These are phyloP conservation scores for Daedaleopsis sinensis DNA, from an alignment of 768 basidiomycete genomes.

Conservation along the genomic window DNA sequence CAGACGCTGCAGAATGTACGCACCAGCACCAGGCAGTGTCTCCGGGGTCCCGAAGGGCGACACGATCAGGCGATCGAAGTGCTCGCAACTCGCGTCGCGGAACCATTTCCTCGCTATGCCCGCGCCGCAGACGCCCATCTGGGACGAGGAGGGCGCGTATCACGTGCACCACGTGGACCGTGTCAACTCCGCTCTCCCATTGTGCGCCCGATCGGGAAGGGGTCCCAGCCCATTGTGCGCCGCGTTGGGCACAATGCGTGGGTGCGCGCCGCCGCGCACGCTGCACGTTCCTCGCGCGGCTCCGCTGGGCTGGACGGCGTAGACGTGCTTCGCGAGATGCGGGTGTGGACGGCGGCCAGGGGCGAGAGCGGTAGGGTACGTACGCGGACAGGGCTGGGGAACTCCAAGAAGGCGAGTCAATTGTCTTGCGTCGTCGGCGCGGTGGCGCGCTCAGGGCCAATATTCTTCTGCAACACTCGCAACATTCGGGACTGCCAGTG, in stretches of 20 bases:
- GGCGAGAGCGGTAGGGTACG: not conserved
- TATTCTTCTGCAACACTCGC: no score
- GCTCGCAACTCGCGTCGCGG: constrained; percentile 6
- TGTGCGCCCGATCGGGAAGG: constrained; percentile 9
- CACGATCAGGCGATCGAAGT: not conserved
- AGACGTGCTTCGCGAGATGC: not conserved
- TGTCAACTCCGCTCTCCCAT: constrained; percentile 20
- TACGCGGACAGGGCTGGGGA: constrained; percentile 2
- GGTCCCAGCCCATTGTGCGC: constrained; percentile 10
- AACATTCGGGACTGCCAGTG: no score
- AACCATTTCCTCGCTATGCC: constrained; percentile 4
- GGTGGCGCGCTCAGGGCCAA: no score
- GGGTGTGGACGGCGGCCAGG: not conserved
- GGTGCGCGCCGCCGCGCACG: not conserved
- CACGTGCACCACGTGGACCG: constrained; percentile 25
- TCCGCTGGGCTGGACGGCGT: not conserved
- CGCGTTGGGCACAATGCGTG: not conserved
- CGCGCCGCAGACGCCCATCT: not conserved
- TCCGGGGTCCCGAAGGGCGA: constrained; percentile 9
- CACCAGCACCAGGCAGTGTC: not conserved
- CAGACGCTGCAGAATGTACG: not conserved
- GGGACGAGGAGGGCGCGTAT: not conserved
- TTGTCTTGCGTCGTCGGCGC: no score
- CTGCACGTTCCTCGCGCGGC: no score
- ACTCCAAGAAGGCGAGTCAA: not conserved